phyloP scores from a whole-genome alignment of 2,329 filamentous ascomycete genomes.

The Talaromyces sp. region DNA sequence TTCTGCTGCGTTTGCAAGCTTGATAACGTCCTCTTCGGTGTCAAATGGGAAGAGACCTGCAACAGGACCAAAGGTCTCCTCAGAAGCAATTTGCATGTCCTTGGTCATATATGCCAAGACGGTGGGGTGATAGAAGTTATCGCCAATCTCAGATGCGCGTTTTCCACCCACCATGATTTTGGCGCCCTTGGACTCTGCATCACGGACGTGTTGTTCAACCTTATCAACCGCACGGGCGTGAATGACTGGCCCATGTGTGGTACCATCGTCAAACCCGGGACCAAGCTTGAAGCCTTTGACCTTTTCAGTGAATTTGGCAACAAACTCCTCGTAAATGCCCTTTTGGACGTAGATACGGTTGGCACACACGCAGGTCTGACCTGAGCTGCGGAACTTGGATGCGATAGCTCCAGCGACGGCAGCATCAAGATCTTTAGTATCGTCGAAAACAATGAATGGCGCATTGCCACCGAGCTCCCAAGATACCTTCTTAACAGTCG shows the following conservation, averaged over 20 bases:
- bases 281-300: constrained; percentile 52
- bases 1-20: constrained; percentile 74
- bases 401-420: constrained; percentile 80
- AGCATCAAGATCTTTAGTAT: constrained; percentile 75
- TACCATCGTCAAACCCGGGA: constrained; percentile 46
- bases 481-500: constrained; percentile 80
- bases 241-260: constrained; percentile 56
- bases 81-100: constrained; percentile 78
- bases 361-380: constrained; percentile 92
- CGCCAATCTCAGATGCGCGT: constrained; percentile 69
- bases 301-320: constrained; percentile 54
- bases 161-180: constrained; percentile 74
- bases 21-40: constrained; percentile 83
- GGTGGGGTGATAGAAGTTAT: constrained; percentile 87
- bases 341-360: constrained; percentile 56
- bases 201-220: constrained; percentile 74
- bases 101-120: constrained; percentile 82
- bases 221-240: constrained; percentile 79
- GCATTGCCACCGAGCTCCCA: constrained; percentile 94
- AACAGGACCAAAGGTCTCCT: constrained; percentile 96
- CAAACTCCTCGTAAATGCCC: constrained; percentile 55
- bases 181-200: constrained; percentile 75
- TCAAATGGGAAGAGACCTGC: constrained; percentile 87
- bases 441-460: constrained; percentile 95
- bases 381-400: constrained; percentile 90